phyloP scores from a whole-genome alignment of 2,329 filamentous ascomycete genomes.

The Taxawa tesnikishii region DNA sequence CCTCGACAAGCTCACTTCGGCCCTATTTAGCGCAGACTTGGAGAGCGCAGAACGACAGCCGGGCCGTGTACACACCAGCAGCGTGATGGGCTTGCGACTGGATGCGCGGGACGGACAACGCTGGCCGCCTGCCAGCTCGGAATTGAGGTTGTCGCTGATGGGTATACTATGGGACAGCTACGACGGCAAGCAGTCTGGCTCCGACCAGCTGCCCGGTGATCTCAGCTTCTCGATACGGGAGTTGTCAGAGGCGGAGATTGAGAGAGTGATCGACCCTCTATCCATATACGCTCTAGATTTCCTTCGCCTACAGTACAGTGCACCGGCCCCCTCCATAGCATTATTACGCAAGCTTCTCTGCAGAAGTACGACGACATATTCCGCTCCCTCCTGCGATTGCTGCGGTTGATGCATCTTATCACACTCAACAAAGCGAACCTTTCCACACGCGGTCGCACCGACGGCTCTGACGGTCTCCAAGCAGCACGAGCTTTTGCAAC shows the following conservation, averaged over 20 bases:
- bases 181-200: constrained; percentile 17
- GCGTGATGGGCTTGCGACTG: constrained; percentile 69
- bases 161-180: constrained; percentile 73
- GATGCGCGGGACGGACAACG: constrained; percentile 54
- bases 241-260: constrained; percentile 64
- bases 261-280: constrained; percentile 69
- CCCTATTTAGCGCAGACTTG: constrained; percentile 74
- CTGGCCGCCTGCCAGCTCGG: constrained; percentile 91
- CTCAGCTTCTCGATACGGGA: constrained; percentile 69
- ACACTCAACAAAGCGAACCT: constrained; percentile 21
- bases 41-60: constrained; percentile 54
- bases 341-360: constrained; percentile 61
- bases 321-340: constrained; percentile 57
- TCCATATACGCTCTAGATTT: constrained; percentile 89
- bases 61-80: constrained; percentile 56
- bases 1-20: constrained; percentile 63
- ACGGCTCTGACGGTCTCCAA: neutral
- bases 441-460: constrained; percentile 10
- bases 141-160: constrained; percentile 79
- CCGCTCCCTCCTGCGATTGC: constrained; percentile 60
- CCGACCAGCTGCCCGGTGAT: constrained; percentile 23
- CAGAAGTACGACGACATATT: constrained; percentile 80
- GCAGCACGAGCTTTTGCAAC: constrained; percentile 42
- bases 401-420: constrained; percentile 56
- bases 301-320: constrained; percentile 71